Evolutionary conservation across 164 flowering plant genomes (phyloP).

Genomic region (Magnolia kwangsiensis): DNA sequence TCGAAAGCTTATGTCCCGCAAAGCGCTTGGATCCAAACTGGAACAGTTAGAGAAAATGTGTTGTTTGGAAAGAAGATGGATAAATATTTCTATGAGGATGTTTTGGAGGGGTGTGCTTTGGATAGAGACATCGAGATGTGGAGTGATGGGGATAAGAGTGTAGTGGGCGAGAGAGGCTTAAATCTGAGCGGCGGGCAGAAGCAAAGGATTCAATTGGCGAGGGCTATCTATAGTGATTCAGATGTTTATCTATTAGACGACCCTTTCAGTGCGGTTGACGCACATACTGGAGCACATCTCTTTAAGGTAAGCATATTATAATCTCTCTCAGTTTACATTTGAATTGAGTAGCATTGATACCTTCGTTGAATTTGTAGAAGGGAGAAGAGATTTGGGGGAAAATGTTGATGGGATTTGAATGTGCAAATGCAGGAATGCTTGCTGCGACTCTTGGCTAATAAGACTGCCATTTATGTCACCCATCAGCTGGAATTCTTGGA

Average conservation of each 20-base stretch:
- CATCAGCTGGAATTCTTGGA: constrained; percentile 79
- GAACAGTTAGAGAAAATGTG: constrained; percentile 70
- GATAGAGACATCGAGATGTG: constrained; percentile 61
- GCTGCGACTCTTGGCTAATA: constrained; percentile 41
- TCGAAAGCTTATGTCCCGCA: constrained; percentile 80
- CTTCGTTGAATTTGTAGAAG: neutral
- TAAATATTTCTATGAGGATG: constrained; percentile 41
- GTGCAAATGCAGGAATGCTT: constrained; percentile 57
- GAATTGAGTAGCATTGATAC: neutral
- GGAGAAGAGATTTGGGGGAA: neutral
- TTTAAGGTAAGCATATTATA: constrained; percentile 42
- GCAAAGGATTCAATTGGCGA: constrained; percentile 77
- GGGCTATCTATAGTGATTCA: constrained; percentile 66
- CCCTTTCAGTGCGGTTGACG: constrained; percentile 93
- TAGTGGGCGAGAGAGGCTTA: constrained; percentile 77
- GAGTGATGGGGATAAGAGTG: constrained; percentile 51
- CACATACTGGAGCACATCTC: constrained; percentile 77
- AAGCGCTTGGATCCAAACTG: constrained; percentile 85
- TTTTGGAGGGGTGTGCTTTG: constrained; percentile 67
- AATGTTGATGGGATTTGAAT: neutral
- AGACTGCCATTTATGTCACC: constrained; percentile 76
- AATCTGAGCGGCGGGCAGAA: constrained; percentile 91
- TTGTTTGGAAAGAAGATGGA: constrained; percentile 73
- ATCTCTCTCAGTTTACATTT: neutral
- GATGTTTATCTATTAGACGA: constrained; percentile 80